Evolutionary conservation across 2,329 filamentous ascomycete species (phyloP).

Genomic region (Catunica adiposa): DNA sequence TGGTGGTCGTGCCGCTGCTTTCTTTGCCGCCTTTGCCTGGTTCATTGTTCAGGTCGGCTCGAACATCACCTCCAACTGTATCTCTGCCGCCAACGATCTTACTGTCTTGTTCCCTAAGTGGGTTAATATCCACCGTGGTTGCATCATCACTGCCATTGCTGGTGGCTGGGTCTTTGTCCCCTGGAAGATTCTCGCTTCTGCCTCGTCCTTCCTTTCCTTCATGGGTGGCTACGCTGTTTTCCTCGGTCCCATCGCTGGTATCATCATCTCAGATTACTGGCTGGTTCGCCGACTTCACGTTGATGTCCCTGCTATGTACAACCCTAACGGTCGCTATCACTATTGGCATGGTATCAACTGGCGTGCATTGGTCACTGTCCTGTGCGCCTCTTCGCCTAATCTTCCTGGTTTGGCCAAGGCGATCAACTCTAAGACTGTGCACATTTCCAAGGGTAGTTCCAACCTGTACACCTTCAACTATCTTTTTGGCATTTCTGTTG

Average conservation of each 20-base stretch:
- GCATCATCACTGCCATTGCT: slow-evolving; percentile 19
- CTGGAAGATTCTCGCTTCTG: slow-evolving; percentile 22
- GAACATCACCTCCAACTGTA: slow-evolving; percentile 20
- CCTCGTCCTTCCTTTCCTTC: slow-evolving; percentile 20
- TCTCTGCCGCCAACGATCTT: slow-evolving; percentile 20
- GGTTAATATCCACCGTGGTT: slow-evolving; percentile 21
- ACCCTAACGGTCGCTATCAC: slow-evolving; percentile 27
- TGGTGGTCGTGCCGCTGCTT: slow-evolving; percentile 20
- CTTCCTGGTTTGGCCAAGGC: slow-evolving; percentile 26
- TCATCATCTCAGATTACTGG: slow-evolving; percentile 27
- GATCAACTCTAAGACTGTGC: slow-evolving; percentile 8
- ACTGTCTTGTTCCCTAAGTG: slow-evolving; percentile 20
- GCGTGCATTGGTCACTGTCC: slow-evolving; percentile 26
- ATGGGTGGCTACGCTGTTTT: slow-evolving; percentile 22
- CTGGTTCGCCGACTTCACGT: slow-evolving; percentile 23
- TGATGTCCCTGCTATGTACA: slow-evolving; percentile 27
- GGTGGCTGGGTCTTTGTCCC: slow-evolving; percentile 23
- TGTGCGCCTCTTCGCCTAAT: slow-evolving; percentile 24
- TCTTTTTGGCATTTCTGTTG: slow-evolving; percentile 17
- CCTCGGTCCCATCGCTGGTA: slow-evolving; percentile 26
- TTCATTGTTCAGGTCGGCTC: slow-evolving; percentile 19
- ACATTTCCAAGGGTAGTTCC: slow-evolving; percentile 7
- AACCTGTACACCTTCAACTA: slow-evolving; percentile 19
- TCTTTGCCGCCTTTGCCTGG: slow-evolving; percentile 19
- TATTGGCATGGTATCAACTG: slow-evolving; percentile 26